Conservation (phyloP, 331 rosid genomes). For the Spiraea crenata region DNA sequence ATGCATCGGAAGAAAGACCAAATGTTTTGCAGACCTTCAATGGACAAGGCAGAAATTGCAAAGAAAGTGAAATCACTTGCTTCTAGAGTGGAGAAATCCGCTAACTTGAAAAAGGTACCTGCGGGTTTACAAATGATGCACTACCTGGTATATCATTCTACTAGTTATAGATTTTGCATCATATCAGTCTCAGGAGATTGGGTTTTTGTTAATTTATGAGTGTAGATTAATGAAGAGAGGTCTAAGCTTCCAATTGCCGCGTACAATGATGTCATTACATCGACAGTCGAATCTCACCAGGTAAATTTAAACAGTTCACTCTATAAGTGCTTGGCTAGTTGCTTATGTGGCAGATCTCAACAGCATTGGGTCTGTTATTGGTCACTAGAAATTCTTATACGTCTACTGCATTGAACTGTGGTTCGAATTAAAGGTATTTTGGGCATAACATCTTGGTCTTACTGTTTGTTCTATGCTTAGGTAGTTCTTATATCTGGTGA, state of each 20-base stretch:
- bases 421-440: constrained; percentile 24
- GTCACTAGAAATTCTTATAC: background rate
- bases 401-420: background rate
- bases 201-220: constrained; percentile 26
- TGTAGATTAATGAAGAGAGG: constrained; percentile 52
- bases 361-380: constrained; percentile 1
- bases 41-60: constrained; percentile 50
- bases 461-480: constrained; percentile 43
- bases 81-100: constrained; percentile 30
- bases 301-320: constrained; percentile 36
- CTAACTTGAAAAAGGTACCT: constrained; percentile 56
- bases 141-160: constrained; percentile 26
- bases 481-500: constrained; percentile 86
- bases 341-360: constrained; percentile 16
- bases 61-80: constrained; percentile 43
- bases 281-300: constrained; percentile 83
- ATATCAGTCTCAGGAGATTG: constrained; percentile 11
- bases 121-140: constrained; percentile 12
- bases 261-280: constrained; percentile 65
- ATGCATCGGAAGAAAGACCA: constrained; percentile 35
- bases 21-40: constrained; percentile 47
- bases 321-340: constrained; percentile 11
- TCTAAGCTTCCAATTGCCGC: constrained; percentile 86
- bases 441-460: constrained; percentile 25
- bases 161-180: constrained; percentile 4